Base-by-base conservation (phyloP, 164 flowering plant genomes). In the Sedum album region DNA sequence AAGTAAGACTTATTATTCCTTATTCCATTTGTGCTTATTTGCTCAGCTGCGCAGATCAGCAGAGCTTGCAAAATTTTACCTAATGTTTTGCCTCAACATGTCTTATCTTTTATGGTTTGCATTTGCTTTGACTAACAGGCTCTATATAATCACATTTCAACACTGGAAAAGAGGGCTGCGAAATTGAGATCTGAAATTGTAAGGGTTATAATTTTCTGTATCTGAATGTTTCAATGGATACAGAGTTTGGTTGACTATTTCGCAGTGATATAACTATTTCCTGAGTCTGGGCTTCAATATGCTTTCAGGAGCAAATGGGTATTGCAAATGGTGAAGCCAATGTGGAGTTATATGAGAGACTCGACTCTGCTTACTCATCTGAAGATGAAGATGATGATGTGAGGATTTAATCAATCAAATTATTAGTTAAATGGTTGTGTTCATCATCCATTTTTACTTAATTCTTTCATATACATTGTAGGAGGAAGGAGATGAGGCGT, bases 151-250 rank as follows among this genome's bases (percentile, higher is more conserved):
- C 93, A 94, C 70, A 71, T 89, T 49, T 79, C 89, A 20, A 74
- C 73, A 60, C 66, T 94, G 82, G 82, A 81, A 42, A 73, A 51
- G 66, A 81, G 74, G 68, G 87, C 80, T 78, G 87, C 73, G 31
- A 76, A 71, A 65, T 76, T 94, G 44, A 83, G 84, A 82, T 77
- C 85, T 25, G 97, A 94, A 84, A 82, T 94, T 57, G 98, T 93
- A 84, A 7, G 89, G 17, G 46, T 73, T 75, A 69, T 48, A 21
- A 76, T 68, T 69, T 48, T 9, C 48, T 33, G 62, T 26, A 28
- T 70, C 36, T 70, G 44, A 25, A 42, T 15, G n/a, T n/a, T n/a
- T n/a, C n/a, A n/a, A n/a, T n/a, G n/a, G n/a, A n/a, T 68, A 66
- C 71, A 20, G 41, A 35, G 46, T 46, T 9, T 31, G 30, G 30